Evolutionary conservation across 2,329 filamentous ascomycete genomes (phyloP).

Genomic region (Pyrenophora tritici-repentis): DNA sequence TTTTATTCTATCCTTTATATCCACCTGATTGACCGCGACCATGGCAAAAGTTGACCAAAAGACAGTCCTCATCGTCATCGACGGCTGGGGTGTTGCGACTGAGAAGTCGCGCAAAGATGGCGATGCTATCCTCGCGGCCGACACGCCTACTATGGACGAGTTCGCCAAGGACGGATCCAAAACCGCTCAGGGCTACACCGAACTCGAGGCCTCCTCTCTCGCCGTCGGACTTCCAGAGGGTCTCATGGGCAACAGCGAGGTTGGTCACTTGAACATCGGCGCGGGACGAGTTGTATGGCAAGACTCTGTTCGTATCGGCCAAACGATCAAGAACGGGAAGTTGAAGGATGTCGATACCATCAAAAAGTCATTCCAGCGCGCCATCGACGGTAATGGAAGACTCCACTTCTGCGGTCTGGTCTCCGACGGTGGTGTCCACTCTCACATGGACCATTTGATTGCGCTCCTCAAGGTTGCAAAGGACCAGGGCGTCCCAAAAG

Average conservation of each 20-base stretch:
- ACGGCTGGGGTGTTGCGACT: constrained; percentile 92
- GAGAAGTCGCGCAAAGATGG: constrained; percentile 82
- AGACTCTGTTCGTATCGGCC: constrained; percentile 90
- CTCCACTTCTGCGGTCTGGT: constrained; percentile 91
- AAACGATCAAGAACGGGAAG: constrained; percentile 83
- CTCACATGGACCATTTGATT: constrained; percentile 92
- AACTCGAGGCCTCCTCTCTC: constrained; percentile 93
- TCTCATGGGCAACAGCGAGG: constrained; percentile 98
- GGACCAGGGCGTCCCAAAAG: constrained; percentile 81
- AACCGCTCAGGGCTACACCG: constrained; percentile 81
- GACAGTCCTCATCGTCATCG: constrained; percentile 87
- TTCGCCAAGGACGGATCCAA: constrained; percentile 70
- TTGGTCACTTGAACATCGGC: constrained; percentile 98
- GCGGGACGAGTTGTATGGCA: constrained; percentile 98
- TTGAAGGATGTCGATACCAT: constrained; percentile 77
- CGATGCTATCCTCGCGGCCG: constrained; percentile 91
- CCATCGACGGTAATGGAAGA: constrained; percentile 86
- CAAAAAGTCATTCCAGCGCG: constrained; percentile 74
- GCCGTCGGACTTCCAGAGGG: constrained; percentile 95
- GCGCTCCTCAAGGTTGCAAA: constrained; percentile 88
- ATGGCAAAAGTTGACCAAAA: constrained; percentile 74
- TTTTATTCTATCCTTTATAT: not conserved
- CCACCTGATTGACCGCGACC: constrained; percentile 40
- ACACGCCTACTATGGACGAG: constrained; percentile 93
- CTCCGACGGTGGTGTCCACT: constrained; percentile 94